These are phyloP conservation scores for Quercus suber DNA, from an alignment of 306 rosid species.

Conservation along the genomic window DNA sequence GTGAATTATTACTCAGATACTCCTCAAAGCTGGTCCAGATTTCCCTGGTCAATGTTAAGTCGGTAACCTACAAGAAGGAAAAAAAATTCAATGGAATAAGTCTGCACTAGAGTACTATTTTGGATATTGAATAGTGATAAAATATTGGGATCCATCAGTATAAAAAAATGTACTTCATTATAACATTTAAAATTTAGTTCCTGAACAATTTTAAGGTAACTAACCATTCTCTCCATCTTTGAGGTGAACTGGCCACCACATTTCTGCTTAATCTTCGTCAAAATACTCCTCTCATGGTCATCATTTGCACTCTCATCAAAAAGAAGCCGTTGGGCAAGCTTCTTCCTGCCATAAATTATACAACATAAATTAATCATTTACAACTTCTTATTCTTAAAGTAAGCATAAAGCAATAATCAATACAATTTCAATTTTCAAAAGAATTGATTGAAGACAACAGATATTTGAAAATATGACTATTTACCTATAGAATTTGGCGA, in stretches of 20 bases:
- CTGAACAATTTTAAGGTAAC: constrained; percentile 10
- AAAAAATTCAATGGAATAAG: background rate
- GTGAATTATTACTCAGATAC: constrained; percentile 41
- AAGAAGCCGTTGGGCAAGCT: constrained; percentile 84
- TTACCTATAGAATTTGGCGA: constrained; percentile 77
- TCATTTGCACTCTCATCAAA: constrained; percentile 77
- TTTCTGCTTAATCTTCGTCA: constrained; percentile 72
- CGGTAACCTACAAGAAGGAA: constrained; percentile 49
- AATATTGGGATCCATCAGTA: background rate
- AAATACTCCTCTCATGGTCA: constrained; percentile 69
- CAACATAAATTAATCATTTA: background rate
- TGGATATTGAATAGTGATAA: background rate
- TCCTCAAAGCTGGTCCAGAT: constrained; percentile 65
- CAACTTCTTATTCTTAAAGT: background rate
- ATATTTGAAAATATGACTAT: background rate
- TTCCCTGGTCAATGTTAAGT: constrained; percentile 72
- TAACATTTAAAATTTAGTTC: background rate
- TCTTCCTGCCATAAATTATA: constrained; percentile 50
- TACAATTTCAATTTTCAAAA: background rate
- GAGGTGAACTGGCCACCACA: constrained; percentile 88
- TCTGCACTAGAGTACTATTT: background rate
- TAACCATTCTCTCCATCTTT: constrained; percentile 96
- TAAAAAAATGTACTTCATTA: background rate
- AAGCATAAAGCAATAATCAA: background rate
- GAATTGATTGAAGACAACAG: background rate